Evolutionary conservation across 208 protist species (phyloP).

Genomic region (Entamoeba moshkovskii): DNA sequence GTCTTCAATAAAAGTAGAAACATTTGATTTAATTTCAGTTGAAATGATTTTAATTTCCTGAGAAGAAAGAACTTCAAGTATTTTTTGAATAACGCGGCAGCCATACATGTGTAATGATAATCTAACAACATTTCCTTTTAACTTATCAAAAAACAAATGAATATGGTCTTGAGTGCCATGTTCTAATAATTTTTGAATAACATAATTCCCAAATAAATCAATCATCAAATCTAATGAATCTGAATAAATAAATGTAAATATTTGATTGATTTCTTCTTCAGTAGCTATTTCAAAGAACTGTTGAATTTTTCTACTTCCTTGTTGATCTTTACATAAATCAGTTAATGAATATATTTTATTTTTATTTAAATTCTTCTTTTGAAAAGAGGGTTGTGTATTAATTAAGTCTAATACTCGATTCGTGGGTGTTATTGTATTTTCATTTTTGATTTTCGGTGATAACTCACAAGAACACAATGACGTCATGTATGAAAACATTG

Average conservation of each 20-base stretch:
- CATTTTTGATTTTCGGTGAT: too few relatives aligned
- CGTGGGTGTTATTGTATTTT: background rate
- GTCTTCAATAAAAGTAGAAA: constrained; percentile 83
- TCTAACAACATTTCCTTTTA: constrained; percentile 68
- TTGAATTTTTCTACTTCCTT: constrained; percentile 13
- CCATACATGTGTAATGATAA: constrained; percentile 85
- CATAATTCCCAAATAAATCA: constrained; percentile 46
- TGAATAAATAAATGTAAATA: background rate
- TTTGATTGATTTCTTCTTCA: background rate
- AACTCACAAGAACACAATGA: too few relatives aligned
- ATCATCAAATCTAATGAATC: constrained; percentile 47
- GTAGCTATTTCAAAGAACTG: background rate
- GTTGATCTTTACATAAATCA: constrained; percentile 7
- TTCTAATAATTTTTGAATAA: constrained; percentile 35
- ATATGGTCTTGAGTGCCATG: background rate
- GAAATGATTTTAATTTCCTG: constrained; percentile 39
- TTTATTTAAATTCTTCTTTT: background rate
- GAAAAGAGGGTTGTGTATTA: background rate
- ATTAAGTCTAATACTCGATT: background rate
- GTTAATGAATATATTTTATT: background rate
- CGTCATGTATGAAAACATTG: background rate
- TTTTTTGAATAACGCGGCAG: constrained; percentile 89
- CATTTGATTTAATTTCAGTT: constrained; percentile 72
- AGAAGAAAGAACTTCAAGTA: background rate
- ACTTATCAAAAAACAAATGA: constrained; percentile 43